phyloP scores from a whole-genome alignment of 179 eudicot genomes.

The Pouteria campechiana region DNA sequence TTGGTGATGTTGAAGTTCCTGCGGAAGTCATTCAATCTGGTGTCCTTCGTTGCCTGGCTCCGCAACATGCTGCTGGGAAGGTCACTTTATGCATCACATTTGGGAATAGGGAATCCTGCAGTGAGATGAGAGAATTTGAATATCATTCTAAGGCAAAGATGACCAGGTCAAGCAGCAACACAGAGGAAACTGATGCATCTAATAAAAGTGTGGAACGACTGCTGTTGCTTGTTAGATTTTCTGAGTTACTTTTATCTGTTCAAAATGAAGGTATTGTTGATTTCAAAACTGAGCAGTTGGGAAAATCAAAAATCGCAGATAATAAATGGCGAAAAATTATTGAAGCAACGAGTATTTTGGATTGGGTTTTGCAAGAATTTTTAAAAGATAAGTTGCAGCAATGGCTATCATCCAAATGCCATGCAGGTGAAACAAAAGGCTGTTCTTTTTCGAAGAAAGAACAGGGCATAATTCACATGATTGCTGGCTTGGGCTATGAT shows the following conservation, averaged over 20 bases:
- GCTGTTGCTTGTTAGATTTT: slow-evolving; percentile 63
- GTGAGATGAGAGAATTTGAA: slow-evolving; percentile 89
- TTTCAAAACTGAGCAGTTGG: slow-evolving; percentile 17
- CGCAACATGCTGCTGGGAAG: slow-evolving; percentile 64
- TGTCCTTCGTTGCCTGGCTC: slow-evolving; percentile 73
- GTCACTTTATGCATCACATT: slow-evolving; percentile 65
- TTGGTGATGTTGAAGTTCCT: slow-evolving; percentile 85
- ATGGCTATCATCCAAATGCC: slow-evolving; percentile 51
- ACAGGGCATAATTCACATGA: slow-evolving; percentile 83
- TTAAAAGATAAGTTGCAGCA: slow-evolving; percentile 64
- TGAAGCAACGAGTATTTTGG: slow-evolving; percentile 41
- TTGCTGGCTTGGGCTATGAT: slow-evolving; percentile 82
- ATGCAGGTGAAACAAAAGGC: slow-evolving; percentile 7
- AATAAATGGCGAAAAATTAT: slow-evolving; percentile 52
- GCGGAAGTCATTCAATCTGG: slow-evolving; percentile 69
- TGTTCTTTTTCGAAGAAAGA: slow-evolving; percentile 72
- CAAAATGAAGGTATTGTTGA: slow-evolving; percentile 30
- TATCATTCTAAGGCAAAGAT: slow-evolving; percentile 36
- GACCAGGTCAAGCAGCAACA: slow-evolving; percentile 17
- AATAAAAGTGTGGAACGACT: slow-evolving; percentile 59
- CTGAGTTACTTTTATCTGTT: slow-evolving; percentile 46
- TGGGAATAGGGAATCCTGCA: slow-evolving; percentile 67
- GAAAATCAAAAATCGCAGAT: slow-evolving; percentile 26
- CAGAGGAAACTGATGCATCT: slow-evolving; percentile 23
- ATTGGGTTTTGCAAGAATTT: slow-evolving; percentile 78